phyloP scores from a whole-genome alignment of 768 basidiomycete genomes.

The Boletus pseudopeckii region DNA sequence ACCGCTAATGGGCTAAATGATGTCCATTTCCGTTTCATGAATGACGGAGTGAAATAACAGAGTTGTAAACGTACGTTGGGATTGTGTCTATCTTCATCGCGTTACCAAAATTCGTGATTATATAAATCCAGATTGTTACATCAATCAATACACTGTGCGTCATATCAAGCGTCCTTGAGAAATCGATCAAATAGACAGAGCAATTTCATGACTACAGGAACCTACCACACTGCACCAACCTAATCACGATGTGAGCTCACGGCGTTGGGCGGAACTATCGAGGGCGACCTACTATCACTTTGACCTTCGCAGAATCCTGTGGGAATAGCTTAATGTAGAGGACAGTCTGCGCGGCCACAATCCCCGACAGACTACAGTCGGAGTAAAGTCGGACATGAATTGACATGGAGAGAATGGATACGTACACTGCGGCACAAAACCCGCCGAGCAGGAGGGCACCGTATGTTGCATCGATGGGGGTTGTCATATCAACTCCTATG shows the following conservation, averaged over 20 bases:
- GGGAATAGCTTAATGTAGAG: conserved; percentile 33
- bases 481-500: conserved; percentile 6
- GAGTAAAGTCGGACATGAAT: not conserved
- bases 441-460: conserved; percentile 32
- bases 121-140: conserved; percentile 40
- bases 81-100: conserved; percentile 38
- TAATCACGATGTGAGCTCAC: not conserved
- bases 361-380: conserved; percentile 25
- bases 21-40: not conserved
- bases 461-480: conserved; percentile 16
- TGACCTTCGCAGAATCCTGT: conserved; percentile 15
- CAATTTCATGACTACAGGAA: not conserved
- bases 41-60: not conserved
- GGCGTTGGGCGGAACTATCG: not conserved
- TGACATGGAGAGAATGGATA: not conserved
- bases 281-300: conserved; percentile 20
- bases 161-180: conserved; percentile 33
- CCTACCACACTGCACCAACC: conserved; percentile 30
- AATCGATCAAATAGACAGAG: not conserved
- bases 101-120: conserved; percentile 45
- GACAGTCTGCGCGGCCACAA: conserved; percentile 26
- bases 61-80: conserved; percentile 36
- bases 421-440: conserved; percentile 29
- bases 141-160: conserved; percentile 40
- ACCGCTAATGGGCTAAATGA: conserved; percentile 26